These are phyloP conservation scores for Bolboschoenus planiculmis DNA, from an alignment of 176 grass and related monocot genomes.

Conservation along the genomic window DNA sequence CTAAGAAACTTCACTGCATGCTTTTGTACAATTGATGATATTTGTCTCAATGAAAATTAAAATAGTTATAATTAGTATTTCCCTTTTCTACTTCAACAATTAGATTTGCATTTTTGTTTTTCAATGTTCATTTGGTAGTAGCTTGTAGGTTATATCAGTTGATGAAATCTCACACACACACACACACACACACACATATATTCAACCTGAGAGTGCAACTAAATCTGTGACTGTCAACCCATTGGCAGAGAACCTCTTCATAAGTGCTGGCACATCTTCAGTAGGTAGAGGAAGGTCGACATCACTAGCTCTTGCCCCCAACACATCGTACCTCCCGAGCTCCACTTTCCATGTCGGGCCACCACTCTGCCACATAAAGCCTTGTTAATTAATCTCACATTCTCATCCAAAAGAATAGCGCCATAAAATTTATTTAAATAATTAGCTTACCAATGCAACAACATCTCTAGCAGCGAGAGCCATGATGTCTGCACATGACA, in stretches of 20 bases:
- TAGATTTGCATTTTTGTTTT: not conserved
- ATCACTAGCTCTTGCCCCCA: constrained; percentile 38
- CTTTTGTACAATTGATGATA: not conserved
- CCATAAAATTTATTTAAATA: not conserved
- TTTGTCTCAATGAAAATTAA: too few species aligned
- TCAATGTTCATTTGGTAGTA: too few species aligned
- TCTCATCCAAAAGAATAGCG: not conserved
- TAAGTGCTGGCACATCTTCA: constrained; percentile 39
- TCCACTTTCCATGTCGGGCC: constrained; percentile 64
- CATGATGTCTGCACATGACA: constrained; percentile 62
- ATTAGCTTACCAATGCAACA: constrained; percentile 30
- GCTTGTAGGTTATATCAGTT: not conserved
- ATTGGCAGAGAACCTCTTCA: constrained; percentile 32
- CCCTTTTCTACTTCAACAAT: not conserved
- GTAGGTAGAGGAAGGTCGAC: constrained; percentile 35
- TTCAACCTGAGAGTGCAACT: constrained; percentile 65
- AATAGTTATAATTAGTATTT: too few species aligned
- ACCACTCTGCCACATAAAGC: constrained; percentile 23
- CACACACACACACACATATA: too few species aligned
- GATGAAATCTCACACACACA: too few species aligned
- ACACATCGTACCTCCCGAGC: constrained; percentile 51
- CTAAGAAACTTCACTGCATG: not conserved
- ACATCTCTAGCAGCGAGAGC: constrained; percentile 50
- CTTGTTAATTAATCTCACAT: not conserved
- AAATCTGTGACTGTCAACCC: constrained; percentile 46